phyloP scores from a whole-genome alignment of 148 eudicot species.

The Mesembryanthemum crystallinum region DNA sequence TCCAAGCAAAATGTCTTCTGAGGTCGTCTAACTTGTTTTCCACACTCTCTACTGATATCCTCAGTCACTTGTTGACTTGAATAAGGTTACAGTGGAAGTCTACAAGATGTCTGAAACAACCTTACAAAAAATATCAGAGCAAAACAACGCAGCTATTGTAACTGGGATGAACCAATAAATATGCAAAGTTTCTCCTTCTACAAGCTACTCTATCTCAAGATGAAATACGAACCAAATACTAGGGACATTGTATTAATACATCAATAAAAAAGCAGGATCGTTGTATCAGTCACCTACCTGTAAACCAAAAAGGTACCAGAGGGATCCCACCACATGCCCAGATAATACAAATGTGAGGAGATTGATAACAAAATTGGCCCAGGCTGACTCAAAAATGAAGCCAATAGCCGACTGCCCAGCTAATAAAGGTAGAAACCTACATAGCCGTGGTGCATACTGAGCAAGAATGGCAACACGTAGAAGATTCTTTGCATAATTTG shows the following conservation, averaged over 20 bases:
- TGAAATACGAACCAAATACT: background rate
- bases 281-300: constrained; percentile 40
- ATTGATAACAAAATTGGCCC: constrained; percentile 76
- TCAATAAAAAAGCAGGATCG: background rate
- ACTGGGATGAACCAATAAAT: background rate
- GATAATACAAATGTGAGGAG: constrained; percentile 69
- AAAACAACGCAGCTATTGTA: background rate
- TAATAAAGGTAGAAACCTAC: constrained; percentile 59
- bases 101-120: background rate
- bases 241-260: background rate
- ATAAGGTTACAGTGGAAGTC: too few species aligned
- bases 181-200: background rate
- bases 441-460: constrained; percentile 70
- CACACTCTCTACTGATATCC: too few species aligned
- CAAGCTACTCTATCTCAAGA: background rate
- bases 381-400: constrained; percentile 74
- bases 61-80: too few species aligned
- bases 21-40: too few species aligned
- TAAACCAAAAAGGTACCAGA: constrained; percentile 84
- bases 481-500: constrained; percentile 65
- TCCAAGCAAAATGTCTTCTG: too few species aligned
- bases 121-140: background rate
- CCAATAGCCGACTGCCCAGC: constrained; percentile 64
- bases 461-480: constrained; percentile 63
- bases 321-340: constrained; percentile 79